Evolutionary conservation across 331 rosid genomes (phyloP).

Genomic region (Dryas integrifolia): DNA sequence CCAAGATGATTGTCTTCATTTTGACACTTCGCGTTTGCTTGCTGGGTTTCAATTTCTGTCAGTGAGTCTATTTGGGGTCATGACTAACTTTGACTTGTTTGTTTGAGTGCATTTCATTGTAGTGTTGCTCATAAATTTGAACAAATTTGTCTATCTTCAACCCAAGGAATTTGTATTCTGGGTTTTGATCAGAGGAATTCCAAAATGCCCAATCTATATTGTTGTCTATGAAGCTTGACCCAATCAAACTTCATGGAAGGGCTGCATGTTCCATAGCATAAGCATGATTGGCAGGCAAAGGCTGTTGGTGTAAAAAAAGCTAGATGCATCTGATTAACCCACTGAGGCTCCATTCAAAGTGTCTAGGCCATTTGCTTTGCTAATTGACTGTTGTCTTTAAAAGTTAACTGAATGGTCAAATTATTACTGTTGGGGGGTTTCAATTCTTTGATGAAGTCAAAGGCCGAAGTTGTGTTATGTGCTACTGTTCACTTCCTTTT

Average conservation of each 20-base stretch:
- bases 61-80: not conserved
- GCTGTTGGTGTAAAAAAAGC: not conserved
- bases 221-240: too few relatives aligned
- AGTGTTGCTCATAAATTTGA: too few relatives aligned
- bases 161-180: not conserved
- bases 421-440: not conserved
- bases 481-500: not conserved
- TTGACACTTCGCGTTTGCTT: too few relatives aligned
- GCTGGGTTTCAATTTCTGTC: not conserved
- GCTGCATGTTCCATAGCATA: not conserved
- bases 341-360: not conserved
- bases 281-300: not conserved
- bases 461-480: too few relatives aligned
- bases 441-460: not conserved
- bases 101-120: not conserved
- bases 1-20: not conserved
- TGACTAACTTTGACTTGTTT: not conserved
- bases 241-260: not conserved
- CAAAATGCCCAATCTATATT: not conserved
- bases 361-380: not conserved
- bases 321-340: not conserved
- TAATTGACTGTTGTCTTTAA: not conserved
- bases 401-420: not conserved
- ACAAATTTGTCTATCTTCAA: not conserved
- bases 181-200: not conserved